Evolutionary conservation across 106 monocot genomes (phyloP).

Genomic region (Cymbidium sinense): DNA sequence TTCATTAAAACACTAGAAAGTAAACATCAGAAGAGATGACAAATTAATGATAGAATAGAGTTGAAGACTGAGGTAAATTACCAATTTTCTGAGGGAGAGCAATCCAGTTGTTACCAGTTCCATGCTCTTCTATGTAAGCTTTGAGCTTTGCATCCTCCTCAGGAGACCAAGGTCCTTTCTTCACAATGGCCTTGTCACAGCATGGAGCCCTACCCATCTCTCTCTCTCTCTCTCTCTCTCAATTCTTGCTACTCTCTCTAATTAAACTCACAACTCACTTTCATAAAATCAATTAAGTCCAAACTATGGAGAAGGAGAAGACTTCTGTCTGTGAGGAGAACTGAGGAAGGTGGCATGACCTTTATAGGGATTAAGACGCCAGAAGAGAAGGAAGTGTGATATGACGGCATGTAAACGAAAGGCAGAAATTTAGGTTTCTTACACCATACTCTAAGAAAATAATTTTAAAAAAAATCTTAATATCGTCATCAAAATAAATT

Average conservation of each 20-base stretch:
- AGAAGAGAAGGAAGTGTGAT: background rate
- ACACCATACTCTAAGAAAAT: background rate
- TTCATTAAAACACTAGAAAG: too few species aligned
- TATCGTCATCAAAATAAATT: background rate
- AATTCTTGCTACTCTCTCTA: background rate
- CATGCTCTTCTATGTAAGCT: constrained; percentile 79
- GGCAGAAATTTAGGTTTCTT: background rate
- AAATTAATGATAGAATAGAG: too few species aligned
- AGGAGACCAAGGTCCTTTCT: constrained; percentile 96
- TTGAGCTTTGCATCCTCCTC: constrained; percentile 90
- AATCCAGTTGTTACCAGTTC: constrained; percentile 98
- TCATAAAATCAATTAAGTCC: background rate
- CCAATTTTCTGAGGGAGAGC: constrained; percentile 93
- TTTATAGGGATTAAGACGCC: background rate
- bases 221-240: background rate
- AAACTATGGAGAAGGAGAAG: constrained; percentile 1
- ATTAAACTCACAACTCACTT: background rate
- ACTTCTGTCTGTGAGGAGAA: background rate
- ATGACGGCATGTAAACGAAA: background rate
- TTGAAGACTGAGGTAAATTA: constrained; percentile 8
- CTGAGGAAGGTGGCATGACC: background rate
- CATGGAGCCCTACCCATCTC: constrained; percentile 93
- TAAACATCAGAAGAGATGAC: too few species aligned
- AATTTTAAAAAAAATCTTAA: too few species aligned
- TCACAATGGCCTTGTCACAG: constrained; percentile 92